Base-by-base conservation (phyloP, 139 green algal genomes). In the Micromonas pusilla region DNA sequence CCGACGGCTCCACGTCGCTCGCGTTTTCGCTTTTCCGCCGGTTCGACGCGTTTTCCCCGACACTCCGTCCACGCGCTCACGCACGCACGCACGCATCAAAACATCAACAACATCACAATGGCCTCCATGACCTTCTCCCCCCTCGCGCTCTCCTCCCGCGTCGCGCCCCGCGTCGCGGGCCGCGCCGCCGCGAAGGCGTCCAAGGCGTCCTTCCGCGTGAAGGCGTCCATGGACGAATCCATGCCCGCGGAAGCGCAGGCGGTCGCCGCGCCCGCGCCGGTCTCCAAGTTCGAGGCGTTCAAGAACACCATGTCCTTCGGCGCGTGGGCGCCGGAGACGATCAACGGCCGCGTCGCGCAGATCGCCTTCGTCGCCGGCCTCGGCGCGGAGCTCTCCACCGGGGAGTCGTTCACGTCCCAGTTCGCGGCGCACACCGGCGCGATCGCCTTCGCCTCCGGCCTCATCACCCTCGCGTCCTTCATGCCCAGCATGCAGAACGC, bases 291-390 rank as follows among this genome's bases (percentile, higher is more conserved):
- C 9, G 45, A 57, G 9, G 16, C 9, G 9, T 57, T 70, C 63
- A 16, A 28, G 9, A 70, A 73, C 33, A 25, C 30, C 33, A 73
- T 73, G 66, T 39, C 66, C 28, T 73, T 73, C 66, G 33, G 33
- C 20, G 66, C 19, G 19, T 77, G 45, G 39, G 70, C 38, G 33
- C 37, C 75, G 4, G 75, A 80, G 75, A 80, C 60, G 4, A 75
- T 80, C 57, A 80, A 80, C 75, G 75, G 75, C 32, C 32, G 75
- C 16, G 52, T 80, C 62, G 75, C 75, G 62, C 77, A 73, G 75
- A 21, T 80, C 36, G 75, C 52, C 62, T 80, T 80, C 75, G 60
- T 80, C 57, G 57, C 75, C 25, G 75, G 75, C 13, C 28, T 75
- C 36, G 75, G 57, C 36, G 62, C 31, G n/a, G 70, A 77, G 70